Evolutionary conservation across 495 filamentous ascomycete genomes (phyloP), one percentile per base, ranked within the genome.

Genomic region (Aspergillus olivimuriae): DNA sequence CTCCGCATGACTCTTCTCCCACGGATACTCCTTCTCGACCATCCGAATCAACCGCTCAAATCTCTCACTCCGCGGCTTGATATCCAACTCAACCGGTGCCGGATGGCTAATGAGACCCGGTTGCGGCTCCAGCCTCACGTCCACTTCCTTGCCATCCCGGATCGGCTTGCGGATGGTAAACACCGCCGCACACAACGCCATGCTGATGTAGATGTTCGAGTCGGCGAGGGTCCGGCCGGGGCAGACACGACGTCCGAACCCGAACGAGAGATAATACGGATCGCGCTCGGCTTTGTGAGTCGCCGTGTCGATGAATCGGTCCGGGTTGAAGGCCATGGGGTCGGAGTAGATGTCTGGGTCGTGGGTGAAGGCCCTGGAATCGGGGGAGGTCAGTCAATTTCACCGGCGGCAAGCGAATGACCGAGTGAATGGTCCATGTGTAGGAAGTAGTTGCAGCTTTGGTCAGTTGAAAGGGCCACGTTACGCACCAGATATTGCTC

Each of bases 221-320:
- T 82, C 77, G 0, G 80, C 80, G 4, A 82, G 51, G 34, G 75
- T 62, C 4, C 75, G 74, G 2, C 78, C 80, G 2, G 73, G 69
- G 49, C 80, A 83, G 19, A 79, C 65, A 5, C 79, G 63, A 10
- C 78, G 63, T 1, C 80, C 80, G 4, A 70, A 74, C 4, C 79
- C 78, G 48, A 78, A 82, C 1, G 58, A 63, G 37, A 67, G 68
- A 3, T 10, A 31, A 2, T 48, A 42, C 5, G 61, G 62, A 34
- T 58, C 57, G 2, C 33, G 33, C 16, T 65, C 62, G 3, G 60
- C 49, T 4, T 24, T 50, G 1, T 44, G 37, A 12, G 42, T 34
- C 5, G 46, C 41, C 4, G 18, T 33, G 4, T 28, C 36, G 2
- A 69, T 37, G 43, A 52, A 66, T 12, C 68, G 55, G n/a, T 73